These are phyloP conservation scores for Boletus mariae DNA, from an alignment of 1,284 basidiomycete species.

Conservation along the genomic window DNA sequence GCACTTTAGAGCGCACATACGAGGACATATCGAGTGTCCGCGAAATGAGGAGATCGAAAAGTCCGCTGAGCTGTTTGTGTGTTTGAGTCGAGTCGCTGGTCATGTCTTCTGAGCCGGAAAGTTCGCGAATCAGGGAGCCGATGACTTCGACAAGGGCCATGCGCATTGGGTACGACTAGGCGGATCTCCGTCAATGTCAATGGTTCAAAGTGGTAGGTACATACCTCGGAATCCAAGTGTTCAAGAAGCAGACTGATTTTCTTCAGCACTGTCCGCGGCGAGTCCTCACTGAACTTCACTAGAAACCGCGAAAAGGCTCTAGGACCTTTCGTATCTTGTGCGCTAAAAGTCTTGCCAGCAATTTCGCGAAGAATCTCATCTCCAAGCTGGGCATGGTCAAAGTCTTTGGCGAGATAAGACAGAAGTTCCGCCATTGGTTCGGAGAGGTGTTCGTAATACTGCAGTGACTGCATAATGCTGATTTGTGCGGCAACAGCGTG, in stretches of 20 bases:
- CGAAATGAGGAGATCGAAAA: constrained; percentile 84
- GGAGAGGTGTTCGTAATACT: constrained; percentile 92
- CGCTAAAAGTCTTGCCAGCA: constrained; percentile 72
- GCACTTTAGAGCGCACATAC: constrained; percentile 89
- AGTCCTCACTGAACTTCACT: constrained; percentile 75
- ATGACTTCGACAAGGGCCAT: constrained; percentile 89
- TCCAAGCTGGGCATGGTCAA: constrained; percentile 84
- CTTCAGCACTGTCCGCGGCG: constrained; percentile 85
- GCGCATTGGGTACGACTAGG: constrained; percentile 91
- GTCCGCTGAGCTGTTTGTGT: constrained; percentile 78
- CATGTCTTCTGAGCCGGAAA: constrained; percentile 54
- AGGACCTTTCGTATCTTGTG: constrained; percentile 85
- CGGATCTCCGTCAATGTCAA: background rate
- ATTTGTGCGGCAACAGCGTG: constrained; percentile 86
- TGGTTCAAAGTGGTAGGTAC: constrained; percentile 16
- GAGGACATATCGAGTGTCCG: constrained; percentile 87
- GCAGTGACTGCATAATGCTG: constrained; percentile 86
- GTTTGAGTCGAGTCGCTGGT: constrained; percentile 54
- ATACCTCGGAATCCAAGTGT: constrained; percentile 90
- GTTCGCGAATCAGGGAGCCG: constrained; percentile 75
- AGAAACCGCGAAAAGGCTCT: constrained; percentile 86
- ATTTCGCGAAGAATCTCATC: constrained; percentile 91
- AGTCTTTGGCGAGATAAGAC: constrained; percentile 77
- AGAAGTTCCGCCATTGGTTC: constrained; percentile 94
- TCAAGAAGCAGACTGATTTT: constrained; percentile 83